Evolutionary conservation across 805 yeast genomes (phyloP), one percentile per base, ranked within the genome.

Genomic region (Candida tallmaniae): DNA sequence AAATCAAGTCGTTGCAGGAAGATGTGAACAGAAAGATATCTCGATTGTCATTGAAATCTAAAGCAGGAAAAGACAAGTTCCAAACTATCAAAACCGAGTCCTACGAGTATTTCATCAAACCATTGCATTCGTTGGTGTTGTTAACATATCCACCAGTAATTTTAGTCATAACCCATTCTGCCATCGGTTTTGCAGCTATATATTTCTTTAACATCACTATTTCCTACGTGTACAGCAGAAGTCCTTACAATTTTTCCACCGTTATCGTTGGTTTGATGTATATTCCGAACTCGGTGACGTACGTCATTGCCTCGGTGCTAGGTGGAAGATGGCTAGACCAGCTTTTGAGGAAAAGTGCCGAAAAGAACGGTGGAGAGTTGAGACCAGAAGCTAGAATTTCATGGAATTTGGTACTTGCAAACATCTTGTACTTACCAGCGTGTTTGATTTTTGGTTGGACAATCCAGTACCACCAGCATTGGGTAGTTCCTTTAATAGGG

Each of bases 381-480:
- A 74, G 76, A 2, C 93, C 95, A 0, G 95, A 86, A 52, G 78
- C 89, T 1, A 67, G 96, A 44, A 66, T 87, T 6, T 83, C 89
- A 1, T 78, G 80, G 65, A 85, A 86, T 51, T 72, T 85, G 15
- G 73, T 78, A 15, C 47, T 72, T 10, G 90, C 94, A 0, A 80
- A 83, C 4, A 52, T 70, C 0, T 46, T 78, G 3, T 75, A 74
- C 36, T 87, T 89, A 0, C 67, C 76, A 0, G 72, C 93, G 0
- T 62, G 85, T 38, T 53, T 87, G 17, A 76, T 85, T 12, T 81
- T 80, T 43, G 96, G 96, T 1, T 86, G 96, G 96, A 73, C 88
- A 34, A 67, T 85, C 14, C 73, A 81, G 34, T 70, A 68, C 41
- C 70, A 77, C 12, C 66, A 72, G 27, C 78, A 74, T 41, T 87